These are phyloP conservation scores for Botrytis tulipae DNA, from an alignment of 2,329 filamentous ascomycete species.

Conservation along the genomic window DNA sequence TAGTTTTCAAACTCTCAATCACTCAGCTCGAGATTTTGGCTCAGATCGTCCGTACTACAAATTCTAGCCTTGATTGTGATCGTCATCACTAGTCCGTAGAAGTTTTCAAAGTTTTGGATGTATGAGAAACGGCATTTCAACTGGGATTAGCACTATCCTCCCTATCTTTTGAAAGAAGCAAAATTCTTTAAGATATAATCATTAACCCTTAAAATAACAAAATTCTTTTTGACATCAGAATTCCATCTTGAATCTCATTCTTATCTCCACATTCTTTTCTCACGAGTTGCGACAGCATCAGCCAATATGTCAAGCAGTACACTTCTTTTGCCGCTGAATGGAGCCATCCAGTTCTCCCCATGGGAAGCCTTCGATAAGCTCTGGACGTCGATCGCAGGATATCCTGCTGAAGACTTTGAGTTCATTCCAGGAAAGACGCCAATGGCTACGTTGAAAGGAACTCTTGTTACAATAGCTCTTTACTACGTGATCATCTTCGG, in stretches of 20 bases:
- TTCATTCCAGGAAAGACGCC: conserved; percentile 80
- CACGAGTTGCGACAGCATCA: background rate
- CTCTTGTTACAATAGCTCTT: conserved; percentile 72
- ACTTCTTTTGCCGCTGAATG: conserved; percentile 19
- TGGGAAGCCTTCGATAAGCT: conserved; percentile 94
- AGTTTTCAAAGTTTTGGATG: background rate
- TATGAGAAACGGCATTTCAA: background rate
- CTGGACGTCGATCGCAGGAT: conserved; percentile 74
- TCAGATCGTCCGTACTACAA: background rate
- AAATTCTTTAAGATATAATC: conserved; percentile 16
- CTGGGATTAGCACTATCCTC: background rate
- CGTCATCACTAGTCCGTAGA: background rate
- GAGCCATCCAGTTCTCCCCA: conserved; percentile 31
- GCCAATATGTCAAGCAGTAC: conserved; percentile 26
- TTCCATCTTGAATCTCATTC: background rate
- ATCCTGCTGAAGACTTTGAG: conserved; percentile 79
- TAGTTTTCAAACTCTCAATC: background rate
- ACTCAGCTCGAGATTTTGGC: background rate
- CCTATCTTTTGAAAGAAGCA: background rate
- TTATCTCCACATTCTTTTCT: background rate
- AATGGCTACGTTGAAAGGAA: conserved; percentile 85
- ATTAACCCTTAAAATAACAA: background rate
- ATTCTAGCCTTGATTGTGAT: conserved; percentile 5
- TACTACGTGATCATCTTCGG: conserved; percentile 96
- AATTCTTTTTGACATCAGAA: background rate